Base-by-base conservation (phyloP, 352 stramenopile genomes). In the Phytophthora agathidicida region DNA sequence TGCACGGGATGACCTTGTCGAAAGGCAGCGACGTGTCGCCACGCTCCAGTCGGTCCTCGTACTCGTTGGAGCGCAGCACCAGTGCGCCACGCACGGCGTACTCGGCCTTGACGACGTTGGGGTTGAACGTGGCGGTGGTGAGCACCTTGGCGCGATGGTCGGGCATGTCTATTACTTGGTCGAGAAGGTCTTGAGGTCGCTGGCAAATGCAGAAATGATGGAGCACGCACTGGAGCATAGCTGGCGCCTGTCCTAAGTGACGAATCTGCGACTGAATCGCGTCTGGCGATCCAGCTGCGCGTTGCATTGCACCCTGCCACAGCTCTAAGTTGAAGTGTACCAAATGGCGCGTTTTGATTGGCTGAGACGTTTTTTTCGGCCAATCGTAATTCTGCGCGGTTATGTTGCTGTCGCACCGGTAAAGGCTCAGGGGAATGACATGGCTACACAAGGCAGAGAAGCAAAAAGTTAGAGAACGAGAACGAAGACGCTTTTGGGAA, bases 1-100 rank as follows among this genome's bases (percentile, higher is more conserved):
- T 99, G 77, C 94, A 98, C 65, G 95, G 97, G 57, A 99, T 96
- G 66, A 99, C 96, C 58, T 97, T 73, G 56, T 98, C 91, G 67
- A 96, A 96, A 11, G 87, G 83, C 26, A 93, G 83, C 17, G 66
- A 75, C 49, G 60, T 81, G 60, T 93, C 73, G 16, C 80, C 83
- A 4, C 65, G 58, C 10, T 68, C 72, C 23, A 97, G 69, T 5
- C 81, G 84, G 45, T 86, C 71, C 49, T 79, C 78, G 58, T 91
- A 90, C 60, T 96, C 77, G 41, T 78, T 73, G 3, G 89, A 88
- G 45, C 83, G 83, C 32, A 96, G 69, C 48, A 96, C 85, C 42
- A 97, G 80, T 37, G 89, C 77, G 0, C 91, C 91, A 30, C 91
- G 86, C 30, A 97, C 91, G 11, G 90, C 91, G 73, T 97, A 97